phyloP scores from a whole-genome alignment of 1,284 basidiomycete species.

The Leccinum griseonigrum region DNA sequence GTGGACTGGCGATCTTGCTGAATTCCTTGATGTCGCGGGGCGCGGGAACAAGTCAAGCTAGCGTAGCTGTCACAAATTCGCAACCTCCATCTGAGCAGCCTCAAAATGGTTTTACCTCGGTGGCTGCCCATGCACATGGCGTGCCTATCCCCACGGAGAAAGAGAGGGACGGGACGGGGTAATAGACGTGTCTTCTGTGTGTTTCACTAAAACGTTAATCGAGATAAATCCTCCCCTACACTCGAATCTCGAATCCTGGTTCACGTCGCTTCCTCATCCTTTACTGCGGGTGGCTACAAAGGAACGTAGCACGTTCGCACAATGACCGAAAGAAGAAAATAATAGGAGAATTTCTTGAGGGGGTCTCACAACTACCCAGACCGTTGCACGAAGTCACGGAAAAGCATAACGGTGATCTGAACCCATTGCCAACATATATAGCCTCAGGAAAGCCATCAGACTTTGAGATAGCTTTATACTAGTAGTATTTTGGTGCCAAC shows the following conservation, averaged over 20 bases:
- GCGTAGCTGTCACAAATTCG: conserved; percentile 8
- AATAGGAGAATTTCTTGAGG: background rate
- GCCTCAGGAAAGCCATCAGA: too few species aligned
- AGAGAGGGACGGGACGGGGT: conserved; percentile 26
- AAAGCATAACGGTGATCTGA: background rate
- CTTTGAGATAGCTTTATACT: too few species aligned
- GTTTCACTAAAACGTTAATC: conserved; percentile 13
- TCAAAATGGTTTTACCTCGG: conserved; percentile 20
- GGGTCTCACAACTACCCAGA: background rate
- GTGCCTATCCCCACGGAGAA: conserved; percentile 14
- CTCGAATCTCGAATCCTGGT: background rate
- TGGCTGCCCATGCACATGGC: background rate
- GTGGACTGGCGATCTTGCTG: conserved; percentile 64
- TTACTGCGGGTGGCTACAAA: background rate
- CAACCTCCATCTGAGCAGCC: conserved; percentile 14
- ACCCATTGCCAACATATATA: background rate
- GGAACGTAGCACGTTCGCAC: too few species aligned
- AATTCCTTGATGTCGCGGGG: conserved; percentile 57
- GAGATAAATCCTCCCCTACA: background rate
- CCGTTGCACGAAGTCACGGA: background rate
- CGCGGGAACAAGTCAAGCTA: conserved; percentile 22
- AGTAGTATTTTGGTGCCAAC: too few species aligned
- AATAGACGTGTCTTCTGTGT: conserved; percentile 23
- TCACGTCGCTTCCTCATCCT: background rate
- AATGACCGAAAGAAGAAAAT: background rate